These are phyloP conservation scores for Torulaspora gathmanii DNA, from an alignment of 805 yeast species.

Conservation along the genomic window DNA sequence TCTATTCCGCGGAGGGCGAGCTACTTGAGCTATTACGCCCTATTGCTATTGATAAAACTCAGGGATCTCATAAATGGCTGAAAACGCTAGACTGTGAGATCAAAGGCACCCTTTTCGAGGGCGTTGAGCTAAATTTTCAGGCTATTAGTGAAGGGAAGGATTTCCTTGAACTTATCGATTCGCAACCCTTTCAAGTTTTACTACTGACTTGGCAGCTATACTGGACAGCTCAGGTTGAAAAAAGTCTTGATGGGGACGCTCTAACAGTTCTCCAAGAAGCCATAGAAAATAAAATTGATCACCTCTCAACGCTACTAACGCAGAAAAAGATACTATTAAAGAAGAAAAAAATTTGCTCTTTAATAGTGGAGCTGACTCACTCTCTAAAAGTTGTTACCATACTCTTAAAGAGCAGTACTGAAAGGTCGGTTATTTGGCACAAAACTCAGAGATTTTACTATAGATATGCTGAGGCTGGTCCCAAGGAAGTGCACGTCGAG, in stretches of 20 bases:
- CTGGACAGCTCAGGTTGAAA: constrained; percentile 49
- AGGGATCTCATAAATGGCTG: constrained; percentile 53
- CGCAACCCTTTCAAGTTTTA: constrained; percentile 52
- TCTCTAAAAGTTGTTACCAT: constrained; percentile 42
- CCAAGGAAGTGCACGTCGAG: constrained; percentile 40
- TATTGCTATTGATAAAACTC: constrained; percentile 37
- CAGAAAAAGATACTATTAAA: neutral
- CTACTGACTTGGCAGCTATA: constrained; percentile 51
- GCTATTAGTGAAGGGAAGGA: constrained; percentile 12
- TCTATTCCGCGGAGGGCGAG: constrained; percentile 68
- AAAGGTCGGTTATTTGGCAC: constrained; percentile 42
- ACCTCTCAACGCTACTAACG: neutral
- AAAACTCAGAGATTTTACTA: constrained; percentile 49
- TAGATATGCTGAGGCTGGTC: constrained; percentile 26
- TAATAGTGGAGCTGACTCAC: constrained; percentile 66
- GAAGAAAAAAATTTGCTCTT: constrained; percentile 49
- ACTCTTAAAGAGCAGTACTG: constrained; percentile 16
- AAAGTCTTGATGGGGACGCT: constrained; percentile 14
- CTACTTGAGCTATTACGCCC: constrained; percentile 40
- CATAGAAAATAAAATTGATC: constrained; percentile 1
- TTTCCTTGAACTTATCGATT: constrained; percentile 30
- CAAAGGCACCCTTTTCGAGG: constrained; percentile 43
- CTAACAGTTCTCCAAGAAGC: neutral
- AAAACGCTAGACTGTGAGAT: constrained; percentile 51
- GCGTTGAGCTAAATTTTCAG: constrained; percentile 34